Conservation (phyloP, 306 rosid genomes). For the Fragaria nilgerrensis region DNA sequence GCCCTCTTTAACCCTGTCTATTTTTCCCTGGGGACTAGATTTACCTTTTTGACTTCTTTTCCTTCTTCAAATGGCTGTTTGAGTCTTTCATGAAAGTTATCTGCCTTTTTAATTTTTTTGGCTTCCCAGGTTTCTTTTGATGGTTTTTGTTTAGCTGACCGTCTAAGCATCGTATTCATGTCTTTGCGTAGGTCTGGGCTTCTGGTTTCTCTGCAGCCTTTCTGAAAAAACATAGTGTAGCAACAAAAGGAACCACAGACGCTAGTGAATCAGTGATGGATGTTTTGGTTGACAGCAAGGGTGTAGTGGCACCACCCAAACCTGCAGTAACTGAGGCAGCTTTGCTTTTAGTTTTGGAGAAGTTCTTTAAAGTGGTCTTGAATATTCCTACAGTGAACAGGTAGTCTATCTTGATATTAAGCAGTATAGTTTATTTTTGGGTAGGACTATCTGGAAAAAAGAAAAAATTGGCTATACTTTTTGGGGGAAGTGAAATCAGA, state of each 20-base stretch:
- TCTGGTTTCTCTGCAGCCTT: conserved; percentile 98
- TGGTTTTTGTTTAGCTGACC: not conserved
- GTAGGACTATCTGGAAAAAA: not conserved
- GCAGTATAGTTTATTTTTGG: not conserved
- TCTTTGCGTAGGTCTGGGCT: conserved; percentile 80
- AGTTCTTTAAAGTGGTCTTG: conserved; percentile 72
- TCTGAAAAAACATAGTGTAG: conserved; percentile 79
- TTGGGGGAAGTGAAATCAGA: not conserved
- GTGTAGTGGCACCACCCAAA: conserved; percentile 46
- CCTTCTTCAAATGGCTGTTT: not conserved
- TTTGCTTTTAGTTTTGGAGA: conserved; percentile 62
- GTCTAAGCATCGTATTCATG: conserved; percentile 13
- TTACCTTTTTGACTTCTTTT: not conserved
- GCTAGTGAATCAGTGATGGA: conserved; percentile 41
- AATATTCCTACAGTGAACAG: conserved; percentile 86
- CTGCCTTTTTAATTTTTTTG: not conserved
- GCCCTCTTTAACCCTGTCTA: not conserved
- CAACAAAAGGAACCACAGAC: conserved; percentile 58
- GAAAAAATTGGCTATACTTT: not conserved
- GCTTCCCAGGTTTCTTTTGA: conserved; percentile 4
- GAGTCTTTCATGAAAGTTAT: not conserved
- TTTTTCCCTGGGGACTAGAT: not conserved
- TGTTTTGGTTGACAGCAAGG: conserved; percentile 39
- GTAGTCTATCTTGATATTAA: conserved; percentile 31
- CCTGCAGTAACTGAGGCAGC: conserved; percentile 83